These are phyloP conservation scores for Sicyos baderoa DNA, from an alignment of 306 rosid genomes.

Conservation along the genomic window DNA sequence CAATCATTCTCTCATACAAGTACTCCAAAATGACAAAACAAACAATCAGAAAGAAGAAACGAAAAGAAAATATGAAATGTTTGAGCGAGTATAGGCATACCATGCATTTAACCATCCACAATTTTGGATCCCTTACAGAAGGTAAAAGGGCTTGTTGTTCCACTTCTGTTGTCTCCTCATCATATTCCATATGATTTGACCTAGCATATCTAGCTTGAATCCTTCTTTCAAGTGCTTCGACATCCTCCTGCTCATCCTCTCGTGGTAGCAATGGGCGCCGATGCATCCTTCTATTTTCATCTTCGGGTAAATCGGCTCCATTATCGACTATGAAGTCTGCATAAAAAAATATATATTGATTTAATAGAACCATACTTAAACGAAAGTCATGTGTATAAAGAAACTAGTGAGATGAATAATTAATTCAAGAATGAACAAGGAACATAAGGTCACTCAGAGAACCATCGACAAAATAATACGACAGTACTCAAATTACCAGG, in stretches of 20 bases:
- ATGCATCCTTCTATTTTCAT: slow-evolving; percentile 52
- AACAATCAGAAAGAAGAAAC: not conserved
- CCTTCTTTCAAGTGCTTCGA: slow-evolving; percentile 70
- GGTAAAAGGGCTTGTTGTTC: slow-evolving; percentile 96
- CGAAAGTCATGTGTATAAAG: not conserved
- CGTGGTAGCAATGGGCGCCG: slow-evolving; percentile 45
- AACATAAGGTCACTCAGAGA: too few species aligned
- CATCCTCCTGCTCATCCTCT: slow-evolving; percentile 81
- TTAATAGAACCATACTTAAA: not conserved
- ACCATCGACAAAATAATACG: too few species aligned
- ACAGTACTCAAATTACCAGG: too few species aligned
- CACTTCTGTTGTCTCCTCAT: slow-evolving; percentile 87
- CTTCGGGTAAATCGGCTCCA: slow-evolving; percentile 64
- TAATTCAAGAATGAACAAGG: not conserved
- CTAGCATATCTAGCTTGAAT: slow-evolving; percentile 70
- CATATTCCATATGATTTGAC: slow-evolving; percentile 43
- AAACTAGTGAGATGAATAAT: slow-evolving; percentile 5
- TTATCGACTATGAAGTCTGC: slow-evolving; percentile 68
- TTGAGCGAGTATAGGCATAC: slow-evolving; percentile 40
- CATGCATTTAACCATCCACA: slow-evolving; percentile 99
- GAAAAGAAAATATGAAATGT: not conserved
- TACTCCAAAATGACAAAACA: not conserved
- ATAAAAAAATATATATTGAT: not conserved
- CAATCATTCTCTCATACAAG: not conserved
- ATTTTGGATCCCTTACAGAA: slow-evolving; percentile 93